phyloP scores from a whole-genome alignment of 1,139 yeast genomes.

The Nakaseomyces delphensis region DNA sequence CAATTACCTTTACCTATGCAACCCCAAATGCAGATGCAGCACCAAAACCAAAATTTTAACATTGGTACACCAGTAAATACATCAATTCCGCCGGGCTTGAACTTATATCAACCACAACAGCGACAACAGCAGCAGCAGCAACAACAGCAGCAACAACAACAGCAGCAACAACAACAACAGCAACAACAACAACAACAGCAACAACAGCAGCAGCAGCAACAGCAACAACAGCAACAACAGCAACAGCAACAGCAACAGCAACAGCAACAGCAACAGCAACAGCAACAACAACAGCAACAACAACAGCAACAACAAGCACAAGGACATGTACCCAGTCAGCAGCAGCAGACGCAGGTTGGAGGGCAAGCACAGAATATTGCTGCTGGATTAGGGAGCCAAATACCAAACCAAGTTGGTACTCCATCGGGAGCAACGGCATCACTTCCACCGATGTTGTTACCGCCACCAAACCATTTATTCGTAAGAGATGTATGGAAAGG shows the following conservation, averaged over 20 bases:
- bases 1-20: conserved; percentile 1
- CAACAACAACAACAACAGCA: conserved; percentile 12
- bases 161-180: conserved; percentile 14
- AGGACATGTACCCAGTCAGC: conserved; percentile 1
- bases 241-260: conserved; percentile 12
- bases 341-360: conserved; percentile 6
- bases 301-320: conserved; percentile 8
- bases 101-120: conserved; percentile 10
- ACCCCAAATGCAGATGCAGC: conserved; percentile 5
- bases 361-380: conserved; percentile 3
- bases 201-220: conserved; percentile 9
- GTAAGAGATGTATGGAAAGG: conserved; percentile 70
- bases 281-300: conserved; percentile 6
- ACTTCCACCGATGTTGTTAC: conserved; percentile 21
- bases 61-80: not conserved
- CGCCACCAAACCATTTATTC: conserved; percentile 29
- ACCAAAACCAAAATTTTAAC: conserved; percentile 5
- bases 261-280: conserved; percentile 6
- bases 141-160: conserved; percentile 14
- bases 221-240: conserved; percentile 12
- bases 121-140: conserved; percentile 16
- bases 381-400: conserved; percentile 9
- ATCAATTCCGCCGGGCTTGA: conserved; percentile 8
- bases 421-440: conserved; percentile 2
- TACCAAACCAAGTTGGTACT: conserved; percentile 14